phyloP scores from a whole-genome alignment of 352 stramenopile genomes.

The Pythium oligandrum region DNA sequence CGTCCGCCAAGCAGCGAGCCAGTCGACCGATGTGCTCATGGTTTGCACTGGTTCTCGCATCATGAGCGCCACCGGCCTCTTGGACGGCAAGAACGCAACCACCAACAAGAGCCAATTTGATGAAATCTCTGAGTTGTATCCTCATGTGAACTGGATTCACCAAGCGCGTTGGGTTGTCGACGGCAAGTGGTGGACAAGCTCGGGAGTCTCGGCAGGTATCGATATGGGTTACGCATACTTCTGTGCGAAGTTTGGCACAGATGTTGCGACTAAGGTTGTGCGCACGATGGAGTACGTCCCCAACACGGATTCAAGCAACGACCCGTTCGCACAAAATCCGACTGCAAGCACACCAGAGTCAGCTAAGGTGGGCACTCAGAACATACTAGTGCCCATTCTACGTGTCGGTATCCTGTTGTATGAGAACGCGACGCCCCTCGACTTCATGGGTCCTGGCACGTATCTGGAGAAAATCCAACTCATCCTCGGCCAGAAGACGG shows the following conservation, averaged over 20 bases:
- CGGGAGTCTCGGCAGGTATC: conserved; percentile 52
- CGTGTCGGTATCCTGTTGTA: conserved; percentile 53
- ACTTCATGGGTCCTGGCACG: conserved; percentile 52
- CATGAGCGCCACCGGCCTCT: conserved; percentile 33
- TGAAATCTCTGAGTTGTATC: conserved; percentile 24
- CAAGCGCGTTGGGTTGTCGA: conserved; percentile 59
- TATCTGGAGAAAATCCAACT: conserved; percentile 54
- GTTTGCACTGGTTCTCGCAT: conserved; percentile 53
- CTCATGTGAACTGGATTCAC: conserved; percentile 42
- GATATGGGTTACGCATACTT: conserved; percentile 60
- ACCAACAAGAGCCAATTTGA: conserved; percentile 60
- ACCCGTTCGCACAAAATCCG: background rate
- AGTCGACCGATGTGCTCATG: conserved; percentile 32
- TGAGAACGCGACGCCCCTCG: conserved; percentile 50
- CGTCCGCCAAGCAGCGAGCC: conserved; percentile 21
- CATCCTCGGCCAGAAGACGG: conserved; percentile 29
- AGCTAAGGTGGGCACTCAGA: no score
- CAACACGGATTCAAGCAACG: conserved; percentile 6
- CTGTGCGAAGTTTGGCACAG: conserved; percentile 17
- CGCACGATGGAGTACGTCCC: conserved; percentile 37
- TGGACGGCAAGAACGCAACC: conserved; percentile 40
- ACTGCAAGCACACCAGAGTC: no score
- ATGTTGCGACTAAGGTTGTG: conserved; percentile 25
- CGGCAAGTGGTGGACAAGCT: conserved; percentile 55
- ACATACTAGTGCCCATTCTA: no score